Evolutionary conservation across 192 early-diverging fungal species (phyloP).

Genomic region (Linnemannia hyalina): DNA sequence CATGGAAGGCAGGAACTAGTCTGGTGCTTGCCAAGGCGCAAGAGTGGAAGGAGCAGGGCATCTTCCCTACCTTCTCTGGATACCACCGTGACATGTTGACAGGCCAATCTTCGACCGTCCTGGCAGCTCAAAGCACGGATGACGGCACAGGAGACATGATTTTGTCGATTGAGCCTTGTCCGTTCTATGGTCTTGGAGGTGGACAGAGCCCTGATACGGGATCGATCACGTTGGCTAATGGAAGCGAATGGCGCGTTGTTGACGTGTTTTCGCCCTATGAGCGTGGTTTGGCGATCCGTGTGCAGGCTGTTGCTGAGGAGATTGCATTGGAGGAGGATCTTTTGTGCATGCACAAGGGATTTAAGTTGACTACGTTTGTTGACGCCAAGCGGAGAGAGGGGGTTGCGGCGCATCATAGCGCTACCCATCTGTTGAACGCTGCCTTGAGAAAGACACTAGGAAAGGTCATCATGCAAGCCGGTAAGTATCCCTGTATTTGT

Average conservation of each 20-base stretch:
- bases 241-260: slow-evolving; percentile 57
- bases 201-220: slow-evolving; percentile 69
- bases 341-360: slow-evolving; percentile 56
- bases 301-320: slow-evolving; percentile 33
- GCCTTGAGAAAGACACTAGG: slow-evolving; percentile 62
- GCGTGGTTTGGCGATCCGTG: slow-evolving; percentile 58
- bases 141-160: slow-evolving; percentile 58
- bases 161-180: slow-evolving; percentile 67
- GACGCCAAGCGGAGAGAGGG: slow-evolving; percentile 58
- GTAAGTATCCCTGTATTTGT: slow-evolving; percentile 1
- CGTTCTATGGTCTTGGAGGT: slow-evolving; percentile 72
- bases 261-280: slow-evolving; percentile 68
- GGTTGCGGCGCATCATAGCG: slow-evolving; percentile 68
- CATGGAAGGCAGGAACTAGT: slow-evolving; percentile 60
- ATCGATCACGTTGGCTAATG: slow-evolving; percentile 49
- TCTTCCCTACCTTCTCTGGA: slow-evolving; percentile 64
- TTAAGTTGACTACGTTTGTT: slow-evolving; percentile 57
- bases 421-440: slow-evolving; percentile 71
- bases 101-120: slow-evolving; percentile 47
- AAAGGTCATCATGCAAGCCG: slow-evolving; percentile 66
- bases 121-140: slow-evolving; percentile 49
- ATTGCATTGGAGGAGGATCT: slow-evolving; percentile 43
- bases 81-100: slow-evolving; percentile 60
- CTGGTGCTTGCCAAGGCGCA: slow-evolving; percentile 20
- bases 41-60: slow-evolving; percentile 46